Conservation (phyloP, 192 early-diverging fungal genomes). For the Chytriomyces sp. region DNA sequence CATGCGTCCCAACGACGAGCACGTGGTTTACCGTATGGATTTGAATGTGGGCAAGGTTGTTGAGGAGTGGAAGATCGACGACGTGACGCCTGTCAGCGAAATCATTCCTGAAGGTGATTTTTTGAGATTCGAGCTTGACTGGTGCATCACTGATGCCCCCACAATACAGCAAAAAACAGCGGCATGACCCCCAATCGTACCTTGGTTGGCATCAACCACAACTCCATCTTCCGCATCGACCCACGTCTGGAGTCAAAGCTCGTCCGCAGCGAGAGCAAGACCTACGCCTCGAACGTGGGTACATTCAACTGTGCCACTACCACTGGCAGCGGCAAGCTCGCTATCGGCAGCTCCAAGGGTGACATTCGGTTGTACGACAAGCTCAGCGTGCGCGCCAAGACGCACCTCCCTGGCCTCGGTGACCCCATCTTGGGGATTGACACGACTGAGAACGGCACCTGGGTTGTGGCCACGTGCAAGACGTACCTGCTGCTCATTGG, state of each 20-base stretch:
- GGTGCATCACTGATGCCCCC: too few species aligned
- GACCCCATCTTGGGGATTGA: slow-evolving; percentile 90
- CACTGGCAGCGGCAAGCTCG: slow-evolving; percentile 78
- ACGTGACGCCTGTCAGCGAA: slow-evolving; percentile 66
- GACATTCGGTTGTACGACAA: slow-evolving; percentile 85
- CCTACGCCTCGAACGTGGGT: slow-evolving; percentile 65
- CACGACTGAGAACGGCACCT: slow-evolving; percentile 82
- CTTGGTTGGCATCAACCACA: slow-evolving; percentile 79
- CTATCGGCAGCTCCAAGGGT: slow-evolving; percentile 80
- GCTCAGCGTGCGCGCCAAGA: slow-evolving; percentile 82
- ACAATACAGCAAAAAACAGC: slow-evolving; percentile 64
- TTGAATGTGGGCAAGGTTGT: slow-evolving; percentile 88
- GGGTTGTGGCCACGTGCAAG: slow-evolving; percentile 85
- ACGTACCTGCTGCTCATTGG: slow-evolving; percentile 84
- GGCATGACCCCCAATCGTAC: slow-evolving; percentile 76
- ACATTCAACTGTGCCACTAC: slow-evolving; percentile 75
- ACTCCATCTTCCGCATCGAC: slow-evolving; percentile 86
- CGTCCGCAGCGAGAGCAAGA: slow-evolving; percentile 68
- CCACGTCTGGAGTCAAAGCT: slow-evolving; percentile 78
- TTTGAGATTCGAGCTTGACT: not conserved
- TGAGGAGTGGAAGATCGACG: slow-evolving; percentile 89
- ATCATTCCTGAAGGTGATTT: slow-evolving; percentile 59
- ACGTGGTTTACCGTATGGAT: slow-evolving; percentile 88
- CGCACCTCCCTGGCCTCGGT: slow-evolving; percentile 79
- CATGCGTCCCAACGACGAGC: slow-evolving; percentile 67